These are phyloP conservation scores for Alternaria triticina DNA, from an alignment of 2,329 filamentous ascomycete species.

Conservation along the genomic window DNA sequence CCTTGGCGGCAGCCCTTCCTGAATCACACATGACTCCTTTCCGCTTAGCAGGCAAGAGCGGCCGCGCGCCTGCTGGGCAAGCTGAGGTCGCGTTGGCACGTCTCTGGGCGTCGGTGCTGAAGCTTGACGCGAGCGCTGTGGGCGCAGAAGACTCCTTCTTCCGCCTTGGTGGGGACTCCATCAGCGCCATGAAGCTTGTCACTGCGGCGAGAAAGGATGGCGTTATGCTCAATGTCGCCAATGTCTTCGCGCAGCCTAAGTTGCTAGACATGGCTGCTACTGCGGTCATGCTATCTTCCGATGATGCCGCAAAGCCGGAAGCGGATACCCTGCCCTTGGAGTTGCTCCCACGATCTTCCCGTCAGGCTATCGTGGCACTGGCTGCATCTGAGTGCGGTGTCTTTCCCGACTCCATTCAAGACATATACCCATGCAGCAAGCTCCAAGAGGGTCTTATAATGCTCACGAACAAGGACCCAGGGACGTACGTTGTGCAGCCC, in stretches of 20 bases:
- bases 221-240: constrained; percentile 51
- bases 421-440: constrained; percentile 42
- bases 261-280: constrained; percentile 52
- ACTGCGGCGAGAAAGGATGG: constrained; percentile 49
- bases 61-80: constrained; percentile 32
- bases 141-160: constrained; percentile 56
- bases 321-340: constrained; percentile 31
- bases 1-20: constrained; percentile 43
- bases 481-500: constrained; percentile 46
- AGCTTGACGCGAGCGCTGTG: constrained; percentile 47
- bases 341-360: constrained; percentile 23
- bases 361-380: constrained; percentile 29
- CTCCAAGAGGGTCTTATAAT: constrained; percentile 43
- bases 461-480: constrained; percentile 39
- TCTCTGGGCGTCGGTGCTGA: constrained; percentile 51
- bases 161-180: constrained; percentile 55
- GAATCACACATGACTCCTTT: constrained; percentile 32
- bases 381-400: constrained; percentile 39
- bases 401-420: constrained; percentile 31
- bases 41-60: constrained; percentile 40
- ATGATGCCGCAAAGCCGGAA: constrained; percentile 21
- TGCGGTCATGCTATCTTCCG: constrained; percentile 26
- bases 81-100: constrained; percentile 30
- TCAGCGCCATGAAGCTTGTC: constrained; percentile 55
- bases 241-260: constrained; percentile 54